These are phyloP conservation scores for Hirsutella minnesotensis DNA, from an alignment of 2,329 filamentous ascomycete genomes.

Conservation along the genomic window DNA sequence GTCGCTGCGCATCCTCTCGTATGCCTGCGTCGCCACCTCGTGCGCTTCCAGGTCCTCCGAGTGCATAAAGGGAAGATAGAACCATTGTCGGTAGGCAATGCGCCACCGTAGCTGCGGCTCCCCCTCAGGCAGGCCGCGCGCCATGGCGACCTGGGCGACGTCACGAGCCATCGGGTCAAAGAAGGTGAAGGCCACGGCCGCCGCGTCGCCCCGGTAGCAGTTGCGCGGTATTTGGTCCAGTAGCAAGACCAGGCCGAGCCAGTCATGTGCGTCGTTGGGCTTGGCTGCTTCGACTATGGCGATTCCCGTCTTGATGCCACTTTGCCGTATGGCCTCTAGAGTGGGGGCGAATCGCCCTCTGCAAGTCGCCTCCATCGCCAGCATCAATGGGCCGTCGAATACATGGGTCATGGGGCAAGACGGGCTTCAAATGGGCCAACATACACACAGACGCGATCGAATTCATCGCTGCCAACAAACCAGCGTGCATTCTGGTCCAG, in stretches of 20 bases:
- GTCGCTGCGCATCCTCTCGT: conserved; percentile 19
- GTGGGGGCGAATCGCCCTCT: conserved; percentile 20
- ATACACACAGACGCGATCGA: conserved; percentile 24
- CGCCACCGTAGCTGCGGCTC: conserved; percentile 19
- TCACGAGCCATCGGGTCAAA: conserved; percentile 44
- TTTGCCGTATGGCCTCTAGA: conserved; percentile 19
- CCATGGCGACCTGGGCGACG: conserved; percentile 25
- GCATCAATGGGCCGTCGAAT: too few species aligned
- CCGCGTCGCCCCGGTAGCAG: conserved; percentile 39
- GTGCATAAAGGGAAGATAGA: conserved; percentile 49
- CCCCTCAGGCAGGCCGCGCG: conserved; percentile 15
- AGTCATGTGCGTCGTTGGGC: conserved; percentile 18
- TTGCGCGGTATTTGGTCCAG: conserved; percentile 55
- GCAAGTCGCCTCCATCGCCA: not conserved
- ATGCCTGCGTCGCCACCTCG: conserved; percentile 19
- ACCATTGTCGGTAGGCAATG: conserved; percentile 37
- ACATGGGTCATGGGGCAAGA: too few species aligned
- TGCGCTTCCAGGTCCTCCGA: conserved; percentile 38
- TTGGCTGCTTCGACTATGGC: conserved; percentile 16
- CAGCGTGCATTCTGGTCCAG: conserved; percentile 16
- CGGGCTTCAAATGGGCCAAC: too few species aligned
- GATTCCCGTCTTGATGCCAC: conserved; percentile 13
- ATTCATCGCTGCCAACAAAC: conserved; percentile 21
- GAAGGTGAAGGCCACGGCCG: conserved; percentile 32
- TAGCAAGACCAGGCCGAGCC: conserved; percentile 41